Base-by-base conservation (phyloP, 116 monocot species). In the Papilionanthe hybrid region DNA sequence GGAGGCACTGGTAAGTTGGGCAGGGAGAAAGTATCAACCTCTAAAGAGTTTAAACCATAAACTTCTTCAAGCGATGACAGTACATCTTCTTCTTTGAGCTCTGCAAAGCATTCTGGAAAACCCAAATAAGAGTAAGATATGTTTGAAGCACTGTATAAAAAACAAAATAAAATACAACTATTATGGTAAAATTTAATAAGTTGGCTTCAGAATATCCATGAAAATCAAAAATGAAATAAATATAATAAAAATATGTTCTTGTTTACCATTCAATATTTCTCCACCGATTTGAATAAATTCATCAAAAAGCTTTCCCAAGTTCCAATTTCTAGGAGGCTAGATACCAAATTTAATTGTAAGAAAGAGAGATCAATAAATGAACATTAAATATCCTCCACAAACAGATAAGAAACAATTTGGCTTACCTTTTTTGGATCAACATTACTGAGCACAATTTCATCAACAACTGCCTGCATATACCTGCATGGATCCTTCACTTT, bases 401-500 rank as follows among this genome's bases (percentile, higher is more conserved):
- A 67, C 15, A 79, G 30, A 22, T 72, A 44, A 5, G 15, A 17
- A 73, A 29, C 0, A 60, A 80, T 43, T 41, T 41, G 5, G 53
- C 42, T 18, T 88, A 95, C 99, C 89, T 90, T 91, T 30, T 57
- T 75, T 15, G 95, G 86, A 89, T 95, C 89, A 81, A 79, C 78
- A 82, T 85, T 87, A 81, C 76, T 79, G 75, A 95, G 85, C 30
- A 93, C 80, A 80, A 95, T 83, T 85, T 99, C 99, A 85, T 99
- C 99, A 27, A 92, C 92, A 13, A 99, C 99, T 55, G 95, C 99
- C 84, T 99, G 99, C 93, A 99, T 95, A 81, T 99, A 99, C 90
- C 99, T 99, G 69, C 43, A 88, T 71, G 7, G 75, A 72, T 67
- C 77, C 76, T 25, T 29, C 5, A 49, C 32, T 71, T 82, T 57